Conservation (phyloP, 352 stramenopile species). For the Globisporangium apiculatum region DNA sequence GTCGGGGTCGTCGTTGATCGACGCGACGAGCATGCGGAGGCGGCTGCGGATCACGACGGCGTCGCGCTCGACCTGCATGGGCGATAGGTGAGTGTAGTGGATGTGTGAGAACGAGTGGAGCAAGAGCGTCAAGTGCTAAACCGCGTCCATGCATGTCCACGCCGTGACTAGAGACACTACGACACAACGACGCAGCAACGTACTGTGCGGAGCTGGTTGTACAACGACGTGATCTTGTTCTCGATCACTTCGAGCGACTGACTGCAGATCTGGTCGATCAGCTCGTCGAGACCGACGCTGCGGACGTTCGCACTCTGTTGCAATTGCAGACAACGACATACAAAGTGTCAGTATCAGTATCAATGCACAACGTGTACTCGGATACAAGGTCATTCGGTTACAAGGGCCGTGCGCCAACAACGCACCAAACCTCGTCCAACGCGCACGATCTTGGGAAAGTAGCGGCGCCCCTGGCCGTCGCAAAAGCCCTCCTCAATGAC, state of each 20-base stretch:
- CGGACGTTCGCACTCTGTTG: slow-evolving; percentile 66
- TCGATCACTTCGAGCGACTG: slow-evolving; percentile 71
- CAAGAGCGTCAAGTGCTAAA: too few relatives aligned
- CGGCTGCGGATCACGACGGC: slow-evolving; percentile 57
- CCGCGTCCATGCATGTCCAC: not conserved
- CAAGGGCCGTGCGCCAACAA: slow-evolving; percentile 1
- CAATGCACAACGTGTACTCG: too few relatives aligned
- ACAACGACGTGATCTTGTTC: slow-evolving; percentile 42
- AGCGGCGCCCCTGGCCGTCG: slow-evolving; percentile 89
- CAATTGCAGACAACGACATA: not conserved
- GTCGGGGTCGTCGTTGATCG: slow-evolving; percentile 58
- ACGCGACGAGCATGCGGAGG: slow-evolving; percentile 60
- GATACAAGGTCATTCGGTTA: too few relatives aligned
- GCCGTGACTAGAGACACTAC: too few relatives aligned
- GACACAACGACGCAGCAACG: slow-evolving; percentile 2
- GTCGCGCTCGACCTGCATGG: slow-evolving; percentile 59
- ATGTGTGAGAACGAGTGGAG: not conserved
- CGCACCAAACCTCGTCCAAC: slow-evolving; percentile 82
- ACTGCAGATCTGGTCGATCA: slow-evolving; percentile 79
- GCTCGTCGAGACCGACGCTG: slow-evolving; percentile 73
- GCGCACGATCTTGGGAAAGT: slow-evolving; percentile 94
- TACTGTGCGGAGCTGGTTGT: slow-evolving; percentile 46
- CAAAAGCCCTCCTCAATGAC: slow-evolving; percentile 95
- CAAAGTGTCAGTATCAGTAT: not conserved
- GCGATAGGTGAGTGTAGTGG: not conserved